Percentiles rank a stretch among this genome's conserved stretches.
Evolutionary conservation across 495 filamentous ascomycete species (phyloP).

Genomic region (Annulohypoxylon maeteangense): DNA sequence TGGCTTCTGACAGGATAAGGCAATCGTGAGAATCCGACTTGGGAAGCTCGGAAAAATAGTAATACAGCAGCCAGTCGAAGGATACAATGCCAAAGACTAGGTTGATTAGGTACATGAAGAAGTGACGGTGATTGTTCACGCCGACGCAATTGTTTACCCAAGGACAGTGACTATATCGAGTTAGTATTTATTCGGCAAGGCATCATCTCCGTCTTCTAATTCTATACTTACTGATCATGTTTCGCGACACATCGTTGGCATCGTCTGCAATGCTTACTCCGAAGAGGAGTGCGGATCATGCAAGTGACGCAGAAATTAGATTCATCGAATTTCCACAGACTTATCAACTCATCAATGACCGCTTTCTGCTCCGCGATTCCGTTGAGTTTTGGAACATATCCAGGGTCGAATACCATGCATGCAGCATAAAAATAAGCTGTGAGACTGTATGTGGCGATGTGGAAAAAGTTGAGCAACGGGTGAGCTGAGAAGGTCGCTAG

Average conservation of each 20-base stretch:
- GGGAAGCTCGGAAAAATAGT: constrained; percentile 52
- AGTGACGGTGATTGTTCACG: constrained; percentile 94
- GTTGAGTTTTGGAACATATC: constrained; percentile 91
- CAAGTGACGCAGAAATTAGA: constrained; percentile 92
- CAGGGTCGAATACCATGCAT: constrained; percentile 88
- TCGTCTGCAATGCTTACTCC: constrained; percentile 93
- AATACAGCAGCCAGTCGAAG: constrained; percentile 62
- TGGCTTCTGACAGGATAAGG: constrained; percentile 74
- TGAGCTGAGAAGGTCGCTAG: constrained; percentile 71
- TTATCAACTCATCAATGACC: constrained; percentile 84
- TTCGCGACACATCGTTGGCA: constrained; percentile 94
- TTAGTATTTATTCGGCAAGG: constrained; percentile 53
- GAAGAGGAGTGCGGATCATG: constrained; percentile 89
- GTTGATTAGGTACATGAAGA: constrained; percentile 85
- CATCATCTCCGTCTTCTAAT: neutral
- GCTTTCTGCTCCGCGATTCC: constrained; percentile 88
- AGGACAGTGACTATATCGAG: constrained; percentile 82
- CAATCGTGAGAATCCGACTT: constrained; percentile 63
- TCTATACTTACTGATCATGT: constrained; percentile 85
- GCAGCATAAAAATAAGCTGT: constrained; percentile 87
- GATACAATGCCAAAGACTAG: constrained; percentile 78
- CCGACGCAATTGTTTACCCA: constrained; percentile 98
- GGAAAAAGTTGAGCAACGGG: constrained; percentile 79
- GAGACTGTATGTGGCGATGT: constrained; percentile 69
- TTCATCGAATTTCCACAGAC: constrained; percentile 89